Conservation (phyloP, 192 early-diverging fungal genomes). For the Ramicandelaber brevisporus region DNA sequence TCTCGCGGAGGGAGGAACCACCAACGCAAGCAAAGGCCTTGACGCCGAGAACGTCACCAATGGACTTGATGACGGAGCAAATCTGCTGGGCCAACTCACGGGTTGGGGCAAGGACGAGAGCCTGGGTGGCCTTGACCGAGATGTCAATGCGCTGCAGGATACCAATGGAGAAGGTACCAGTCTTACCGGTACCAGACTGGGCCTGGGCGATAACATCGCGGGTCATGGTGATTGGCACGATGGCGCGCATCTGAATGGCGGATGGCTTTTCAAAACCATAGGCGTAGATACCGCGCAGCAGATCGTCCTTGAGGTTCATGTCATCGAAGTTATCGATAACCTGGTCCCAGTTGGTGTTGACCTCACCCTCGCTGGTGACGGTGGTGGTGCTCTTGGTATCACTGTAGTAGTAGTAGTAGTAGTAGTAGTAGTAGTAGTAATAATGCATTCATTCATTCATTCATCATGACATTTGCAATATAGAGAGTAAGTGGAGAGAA, state of each 20-base stretch:
- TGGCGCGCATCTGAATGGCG: constrained; percentile 89
- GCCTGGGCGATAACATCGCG: constrained; percentile 99
- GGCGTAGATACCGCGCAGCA: constrained; percentile 93
- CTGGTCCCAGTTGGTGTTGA: constrained; percentile 84
- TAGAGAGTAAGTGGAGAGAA: constrained; percentile 2
- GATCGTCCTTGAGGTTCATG: constrained; percentile 72
- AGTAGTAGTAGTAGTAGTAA: neutral
- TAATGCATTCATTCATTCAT: constrained; percentile 4
- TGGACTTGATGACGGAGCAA: constrained; percentile 78
- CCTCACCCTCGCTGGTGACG: neutral
- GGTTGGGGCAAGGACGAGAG: constrained; percentile 89
- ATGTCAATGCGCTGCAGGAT: constrained; percentile 85
- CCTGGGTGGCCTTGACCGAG: constrained; percentile 56
- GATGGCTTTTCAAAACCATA: constrained; percentile 97
- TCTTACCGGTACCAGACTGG: constrained; percentile 99
- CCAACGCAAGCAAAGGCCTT: constrained; percentile 93
- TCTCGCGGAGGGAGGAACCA: constrained; percentile 83
- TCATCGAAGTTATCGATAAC: constrained; percentile 87
- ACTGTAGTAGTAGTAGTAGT: constrained; percentile 8
- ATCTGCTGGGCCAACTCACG: constrained; percentile 98
- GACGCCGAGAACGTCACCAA: constrained; percentile 90
- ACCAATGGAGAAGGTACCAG: constrained; percentile 98
- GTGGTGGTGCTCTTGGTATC: constrained; percentile 10
- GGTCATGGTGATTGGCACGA: constrained; percentile 80
- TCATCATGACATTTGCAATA: constrained; percentile 3